A percentile compares a stretch with the other conserved stretches of the same genome.
These are phyloP conservation scores for Acer saccharum DNA, from an alignment of 345 rosid species.

Conservation along the genomic window DNA sequence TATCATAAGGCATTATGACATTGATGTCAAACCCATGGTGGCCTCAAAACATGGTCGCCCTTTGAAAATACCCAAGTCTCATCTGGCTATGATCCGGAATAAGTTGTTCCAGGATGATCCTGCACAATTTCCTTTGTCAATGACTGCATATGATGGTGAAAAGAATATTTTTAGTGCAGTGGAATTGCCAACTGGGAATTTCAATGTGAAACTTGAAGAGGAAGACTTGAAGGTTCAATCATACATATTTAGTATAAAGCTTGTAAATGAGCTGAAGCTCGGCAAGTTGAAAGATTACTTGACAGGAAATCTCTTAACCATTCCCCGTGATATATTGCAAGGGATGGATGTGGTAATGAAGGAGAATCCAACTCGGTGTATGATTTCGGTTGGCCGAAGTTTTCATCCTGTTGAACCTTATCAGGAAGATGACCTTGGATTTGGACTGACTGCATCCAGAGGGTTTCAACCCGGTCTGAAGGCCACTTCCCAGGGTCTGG, in stretches of 20 bases:
- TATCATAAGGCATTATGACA: conserved; percentile 62
- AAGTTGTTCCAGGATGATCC: conserved; percentile 56
- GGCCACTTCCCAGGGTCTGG: conserved; percentile 71
- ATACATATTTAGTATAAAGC: conserved; percentile 49
- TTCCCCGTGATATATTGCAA: conserved; percentile 81
- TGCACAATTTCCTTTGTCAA: conserved; percentile 43
- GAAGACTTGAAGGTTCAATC: conserved; percentile 42
- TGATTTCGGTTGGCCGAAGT: conserved; percentile 67
- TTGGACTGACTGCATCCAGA: conserved; percentile 63
- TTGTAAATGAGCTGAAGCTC: conserved; percentile 66
- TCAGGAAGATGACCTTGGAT: conserved; percentile 46
- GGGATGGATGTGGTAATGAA: conserved; percentile 93
- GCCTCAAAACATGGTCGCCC: conserved; percentile 32
- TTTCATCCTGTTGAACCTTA: conserved; percentile 42
- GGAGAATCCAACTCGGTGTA: conserved; percentile 66
- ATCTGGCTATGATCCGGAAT: conserved; percentile 49
- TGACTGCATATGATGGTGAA: conserved; percentile 86
- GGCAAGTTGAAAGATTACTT: conserved; percentile 63
- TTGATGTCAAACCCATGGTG: conserved; percentile 52
- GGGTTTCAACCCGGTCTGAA: conserved; percentile 81
- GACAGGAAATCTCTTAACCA: conserved; percentile 25
- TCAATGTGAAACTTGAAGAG: conserved; percentile 41
- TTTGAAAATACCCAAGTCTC: conserved; percentile 43
- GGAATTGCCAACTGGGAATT: conserved; percentile 52
- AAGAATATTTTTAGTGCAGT: conserved; percentile 78